phyloP scores from a whole-genome alignment of 495 filamentous ascomycete species.

The Penicillium samsonianum region DNA sequence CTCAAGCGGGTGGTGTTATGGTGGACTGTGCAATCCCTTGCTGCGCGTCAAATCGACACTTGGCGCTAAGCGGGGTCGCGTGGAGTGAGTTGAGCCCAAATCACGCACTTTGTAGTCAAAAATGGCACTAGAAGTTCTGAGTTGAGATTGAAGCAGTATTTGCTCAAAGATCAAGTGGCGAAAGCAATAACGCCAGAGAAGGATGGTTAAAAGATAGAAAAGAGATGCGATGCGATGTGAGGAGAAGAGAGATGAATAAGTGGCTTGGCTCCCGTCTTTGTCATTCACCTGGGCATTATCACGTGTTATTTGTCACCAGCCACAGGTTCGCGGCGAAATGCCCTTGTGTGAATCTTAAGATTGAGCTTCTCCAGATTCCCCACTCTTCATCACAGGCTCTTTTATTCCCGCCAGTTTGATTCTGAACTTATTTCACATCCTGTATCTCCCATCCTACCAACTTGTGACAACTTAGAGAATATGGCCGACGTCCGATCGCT shows the following conservation, averaged over 20 bases:
- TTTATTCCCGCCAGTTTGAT: constrained; percentile 12
- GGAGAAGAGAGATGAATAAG: constrained; percentile 16
- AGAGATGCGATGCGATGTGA: constrained; percentile 3
- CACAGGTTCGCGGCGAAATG: constrained; percentile 14
- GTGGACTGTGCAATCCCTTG: constrained; percentile 27
- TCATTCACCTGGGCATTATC: not conserved
- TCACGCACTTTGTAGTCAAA: constrained; percentile 2
- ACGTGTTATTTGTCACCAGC: constrained; percentile 14
- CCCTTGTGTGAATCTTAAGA: constrained; percentile 11
- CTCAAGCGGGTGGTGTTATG: constrained; percentile 22
- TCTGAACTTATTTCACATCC: constrained; percentile 4
- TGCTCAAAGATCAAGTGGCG: constrained; percentile 8
- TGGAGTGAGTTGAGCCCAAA: constrained; percentile 18
- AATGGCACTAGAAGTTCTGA: not conserved
- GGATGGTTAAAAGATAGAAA: constrained; percentile 19
- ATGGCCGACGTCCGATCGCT: constrained; percentile 88
- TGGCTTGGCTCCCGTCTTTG: constrained; percentile 15
- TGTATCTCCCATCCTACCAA: not conserved
- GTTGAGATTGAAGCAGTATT: not conserved
- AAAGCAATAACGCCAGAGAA: constrained; percentile 11
- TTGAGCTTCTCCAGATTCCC: constrained; percentile 36
- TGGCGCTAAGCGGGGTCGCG: constrained; percentile 41
- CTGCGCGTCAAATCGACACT: constrained; percentile 31
- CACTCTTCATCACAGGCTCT: constrained; percentile 20
- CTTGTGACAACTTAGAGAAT: constrained; percentile 5